Evolutionary conservation across 148 eudicot genomes (phyloP), one percentile per base, ranked within the genome.

Genomic region (Amaranthus palmeri): DNA sequence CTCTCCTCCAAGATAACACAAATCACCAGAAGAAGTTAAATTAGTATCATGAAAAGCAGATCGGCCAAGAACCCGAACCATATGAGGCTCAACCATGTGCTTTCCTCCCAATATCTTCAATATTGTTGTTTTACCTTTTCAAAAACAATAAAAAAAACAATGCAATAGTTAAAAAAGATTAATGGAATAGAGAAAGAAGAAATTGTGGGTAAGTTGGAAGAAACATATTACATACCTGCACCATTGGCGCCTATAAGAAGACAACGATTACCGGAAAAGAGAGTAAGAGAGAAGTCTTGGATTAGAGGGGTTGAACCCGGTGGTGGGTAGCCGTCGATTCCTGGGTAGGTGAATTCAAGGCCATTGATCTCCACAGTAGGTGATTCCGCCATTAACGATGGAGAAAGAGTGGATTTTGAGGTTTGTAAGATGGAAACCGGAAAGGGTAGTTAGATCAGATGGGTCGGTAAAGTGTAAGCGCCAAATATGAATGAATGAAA

Each of bases 201-300:
- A 74, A 3, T 6, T 10, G 3, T 6, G 13, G 55, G 18, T 13
- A 50, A 65, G 42, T 14, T 2, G n/a, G 64, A 41, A 53, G 15
- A 17, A 69, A 9, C 63, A 5, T n/a, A n/a, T n/a, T n/a, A n/a
- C n/a, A n/a, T 58, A 95, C 99, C 97, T 46, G 99, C 97, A 68
- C 99, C 99, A 69, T 95, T 95, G 65, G 99, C 85, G 49, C 99
- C 99, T 36, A 95, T 92, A 47, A 95, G 99, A 60, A 95, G 89
- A 80, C 92, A 88, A 0, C 96, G 96, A 42, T 91, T 76, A 45
- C 90, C 90, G 74, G 93, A 59, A 49, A 72, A 61, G 47, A 95
- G 93, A 15, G 88, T 53, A 62, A 87, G 82, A 48, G 79, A 73
- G 77, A 95, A 84, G 11, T 88, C 86, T 4, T 88, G 73, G 49